Percentiles rank a stretch among this genome's conserved stretches.
Evolutionary conservation across 495 filamentous ascomycete species (phyloP).

Genomic region (Neurospora tetraspora): DNA sequence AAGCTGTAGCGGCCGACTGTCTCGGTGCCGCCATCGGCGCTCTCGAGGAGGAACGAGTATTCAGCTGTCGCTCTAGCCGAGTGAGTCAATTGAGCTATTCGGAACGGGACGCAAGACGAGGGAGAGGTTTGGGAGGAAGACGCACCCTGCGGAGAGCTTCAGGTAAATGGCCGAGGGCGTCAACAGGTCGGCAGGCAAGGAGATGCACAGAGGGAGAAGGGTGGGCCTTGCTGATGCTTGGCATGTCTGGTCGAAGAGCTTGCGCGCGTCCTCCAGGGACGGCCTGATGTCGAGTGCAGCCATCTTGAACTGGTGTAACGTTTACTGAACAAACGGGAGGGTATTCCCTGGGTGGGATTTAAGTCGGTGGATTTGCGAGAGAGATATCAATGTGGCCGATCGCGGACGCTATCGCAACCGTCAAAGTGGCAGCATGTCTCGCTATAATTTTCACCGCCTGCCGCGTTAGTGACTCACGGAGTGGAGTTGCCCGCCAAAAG

Average conservation of each 20-base stretch:
- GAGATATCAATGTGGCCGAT: neutral
- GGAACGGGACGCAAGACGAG: neutral
- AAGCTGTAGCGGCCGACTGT: constrained; percentile 92
- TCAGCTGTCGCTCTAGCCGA: constrained; percentile 52
- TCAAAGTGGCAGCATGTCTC: neutral
- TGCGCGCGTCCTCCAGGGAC: constrained; percentile 14
- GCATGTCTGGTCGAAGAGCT: constrained; percentile 17
- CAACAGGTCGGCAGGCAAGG: constrained; percentile 81
- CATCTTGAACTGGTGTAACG: neutral
- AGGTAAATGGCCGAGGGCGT: constrained; percentile 88
- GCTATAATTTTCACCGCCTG: neutral
- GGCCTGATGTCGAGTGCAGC: constrained; percentile 21
- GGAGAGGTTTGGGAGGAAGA: neutral
- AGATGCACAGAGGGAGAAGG: constrained; percentile 73
- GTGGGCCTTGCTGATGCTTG: constrained; percentile 41
- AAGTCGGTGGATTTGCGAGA: neutral
- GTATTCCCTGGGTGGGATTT: neutral
- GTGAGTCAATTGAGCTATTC: constrained; percentile 4
- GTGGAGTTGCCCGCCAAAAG: neutral
- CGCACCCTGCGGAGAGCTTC: constrained; percentile 49
- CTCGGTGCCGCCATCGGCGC: constrained; percentile 85
- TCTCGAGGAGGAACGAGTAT: constrained; percentile 85
- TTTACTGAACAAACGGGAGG: neutral
- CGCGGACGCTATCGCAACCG: neutral
- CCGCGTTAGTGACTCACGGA: neutral